Base-by-base conservation (phyloP, 2,329 filamentous ascomycete genomes). In the Thielaviopsis populi region DNA sequence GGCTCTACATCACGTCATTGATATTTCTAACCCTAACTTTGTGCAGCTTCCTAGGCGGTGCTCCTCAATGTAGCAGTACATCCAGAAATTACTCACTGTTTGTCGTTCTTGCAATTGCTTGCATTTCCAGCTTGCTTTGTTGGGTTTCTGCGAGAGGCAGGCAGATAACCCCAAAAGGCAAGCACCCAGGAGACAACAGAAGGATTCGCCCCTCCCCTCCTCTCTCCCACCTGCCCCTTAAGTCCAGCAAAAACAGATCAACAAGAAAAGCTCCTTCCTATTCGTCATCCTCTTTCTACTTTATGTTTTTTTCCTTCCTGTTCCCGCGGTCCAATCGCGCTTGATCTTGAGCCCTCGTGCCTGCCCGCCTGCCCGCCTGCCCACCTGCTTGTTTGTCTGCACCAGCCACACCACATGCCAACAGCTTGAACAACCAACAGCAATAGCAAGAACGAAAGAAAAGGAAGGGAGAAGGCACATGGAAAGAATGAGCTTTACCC, bases 171-270 rank as follows among this genome's bases (percentile, higher is more conserved):
- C 11, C 46, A 50, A 33, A 37, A 3, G 30, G 22, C 50, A 54
- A 30, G 24, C 48, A 53, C 13, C 42, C 22, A 53, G 3, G n/a
- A 30, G 17, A 19, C 24, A 33, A 10, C 53, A 56, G 17, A 56
- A 37, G 30, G 53, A 37, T 33, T 56, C 15, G 27, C 19, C 24
- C 50, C 24, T 11, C 50, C 41, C 41, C 42, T 7, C 27, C 53
- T 56, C 56, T 27, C 22, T 41, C 53, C 53, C 53, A 56, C 53
- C 53, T 56, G 53, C 53, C 41, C 58, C 37, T 42, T 60, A 41
- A 60, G 41, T 43, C n/a, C 22, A 24, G 24, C 7, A 43, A 33
- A 43, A 24, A n/a, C 5, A 60, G 19, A 43, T 43, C 19, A 60
- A 17, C 27, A n/a, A 48, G 41, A 61, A 61, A n/a, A 19, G 41